Percentiles rank a stretch among this genome's conserved stretches.
phyloP scores from a whole-genome alignment of 176 grass and related monocot genomes.

The Oryza meridionalis region DNA sequence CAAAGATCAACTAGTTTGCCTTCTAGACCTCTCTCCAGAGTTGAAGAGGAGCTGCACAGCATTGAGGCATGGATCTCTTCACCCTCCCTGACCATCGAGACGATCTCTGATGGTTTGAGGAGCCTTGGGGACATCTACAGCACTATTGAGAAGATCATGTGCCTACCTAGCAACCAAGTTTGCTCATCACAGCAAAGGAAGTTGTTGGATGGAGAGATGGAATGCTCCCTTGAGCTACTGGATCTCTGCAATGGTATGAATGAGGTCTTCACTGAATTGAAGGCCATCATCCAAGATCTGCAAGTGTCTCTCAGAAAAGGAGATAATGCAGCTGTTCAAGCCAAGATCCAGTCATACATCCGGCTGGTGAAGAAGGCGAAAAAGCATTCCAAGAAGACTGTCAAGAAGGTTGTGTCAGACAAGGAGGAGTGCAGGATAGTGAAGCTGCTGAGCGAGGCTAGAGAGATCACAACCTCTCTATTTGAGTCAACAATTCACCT shows the following conservation, averaged over 20 bases:
- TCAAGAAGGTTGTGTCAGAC: neutral
- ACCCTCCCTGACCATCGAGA: neutral
- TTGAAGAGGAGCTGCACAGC: conserved; percentile 34
- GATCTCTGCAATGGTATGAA: conserved; percentile 42
- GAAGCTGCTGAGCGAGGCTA: conserved; percentile 18
- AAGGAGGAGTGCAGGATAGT: neutral
- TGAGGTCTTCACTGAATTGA: conserved; percentile 37
- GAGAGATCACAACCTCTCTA: conserved; percentile 20
- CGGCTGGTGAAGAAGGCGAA: conserved; percentile 34
- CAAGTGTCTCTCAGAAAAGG: conserved; percentile 43
- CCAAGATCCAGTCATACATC: conserved; percentile 35
- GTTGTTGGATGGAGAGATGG: conserved; percentile 41
- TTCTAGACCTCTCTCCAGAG: conserved; percentile 24
- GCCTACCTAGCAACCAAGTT: conserved; percentile 27
- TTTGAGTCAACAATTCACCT: neutral
- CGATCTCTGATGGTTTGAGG: conserved; percentile 19
- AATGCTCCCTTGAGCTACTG: conserved; percentile 40
- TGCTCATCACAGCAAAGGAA: conserved; percentile 20
- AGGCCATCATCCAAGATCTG: conserved; percentile 40
- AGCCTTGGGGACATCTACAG: conserved; percentile 18
- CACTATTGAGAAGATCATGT: neutral
- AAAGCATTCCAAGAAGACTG: conserved; percentile 37
- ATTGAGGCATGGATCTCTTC: conserved; percentile 28
- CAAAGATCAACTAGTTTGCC: conserved; percentile 36
- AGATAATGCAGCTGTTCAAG: conserved; percentile 8